Conservation (phyloP, 192 early-diverging fungal genomes). For the Coemansia sp. region DNA sequence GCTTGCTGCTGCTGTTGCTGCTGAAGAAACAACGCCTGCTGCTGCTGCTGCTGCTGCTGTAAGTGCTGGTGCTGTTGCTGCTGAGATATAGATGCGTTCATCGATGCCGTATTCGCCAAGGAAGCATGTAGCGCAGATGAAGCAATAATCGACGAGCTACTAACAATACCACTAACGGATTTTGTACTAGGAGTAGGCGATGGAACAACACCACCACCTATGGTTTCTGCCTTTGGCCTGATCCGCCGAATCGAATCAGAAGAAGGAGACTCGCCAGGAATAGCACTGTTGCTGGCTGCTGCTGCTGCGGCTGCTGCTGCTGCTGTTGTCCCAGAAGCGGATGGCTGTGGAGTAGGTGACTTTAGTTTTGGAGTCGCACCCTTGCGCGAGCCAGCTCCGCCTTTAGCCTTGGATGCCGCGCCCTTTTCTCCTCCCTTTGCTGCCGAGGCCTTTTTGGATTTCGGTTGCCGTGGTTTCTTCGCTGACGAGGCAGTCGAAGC, state of each 20-base stretch:
- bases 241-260: slow-evolving; percentile 29
- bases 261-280: slow-evolving; percentile 14
- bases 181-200: slow-evolving; percentile 50
- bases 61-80: slow-evolving; percentile 23
- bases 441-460: slow-evolving; percentile 33
- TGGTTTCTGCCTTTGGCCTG: slow-evolving; percentile 35
- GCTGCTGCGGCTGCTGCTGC: too few relatives aligned
- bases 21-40: slow-evolving; percentile 16
- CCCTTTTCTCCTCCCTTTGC: slow-evolving; percentile 22
- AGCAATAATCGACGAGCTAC: background rate
- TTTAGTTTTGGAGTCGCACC: slow-evolving; percentile 48
- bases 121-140: background rate
- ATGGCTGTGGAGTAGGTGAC: slow-evolving; percentile 44
- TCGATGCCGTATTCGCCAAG: background rate
- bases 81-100: background rate
- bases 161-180: slow-evolving; percentile 2
- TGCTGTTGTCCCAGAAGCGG: background rate
- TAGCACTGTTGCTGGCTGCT: background rate
- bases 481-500: slow-evolving; percentile 23
- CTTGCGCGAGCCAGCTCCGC: slow-evolving; percentile 28
- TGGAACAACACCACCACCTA: slow-evolving; percentile 4
- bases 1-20: slow-evolving; percentile 28
- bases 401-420: slow-evolving; percentile 1
- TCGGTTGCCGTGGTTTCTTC: slow-evolving; percentile 45
- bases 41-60: slow-evolving; percentile 21